These are phyloP conservation scores for Crucihimalaya himalaica DNA, from an alignment of 345 rosid genomes.

Conservation along the genomic window DNA sequence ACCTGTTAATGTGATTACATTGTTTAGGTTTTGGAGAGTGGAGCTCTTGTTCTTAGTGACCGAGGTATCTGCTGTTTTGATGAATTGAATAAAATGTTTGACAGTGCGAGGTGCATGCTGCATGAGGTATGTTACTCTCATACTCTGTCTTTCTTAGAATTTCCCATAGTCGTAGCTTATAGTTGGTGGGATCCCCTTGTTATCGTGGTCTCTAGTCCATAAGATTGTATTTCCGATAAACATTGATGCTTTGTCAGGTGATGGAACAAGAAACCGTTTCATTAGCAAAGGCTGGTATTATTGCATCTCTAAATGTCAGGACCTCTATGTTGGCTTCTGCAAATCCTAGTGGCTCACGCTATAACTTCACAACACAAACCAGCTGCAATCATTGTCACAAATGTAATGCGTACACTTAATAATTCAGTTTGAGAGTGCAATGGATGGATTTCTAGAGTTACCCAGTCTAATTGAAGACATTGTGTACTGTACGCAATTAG, in stretches of 20 bases:
- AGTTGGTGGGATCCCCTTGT: background rate
- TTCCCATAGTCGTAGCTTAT: background rate
- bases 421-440: constrained; percentile 92
- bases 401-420: constrained; percentile 83
- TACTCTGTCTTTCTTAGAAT: background rate
- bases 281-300: too few species aligned
- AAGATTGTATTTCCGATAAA: too few species aligned
- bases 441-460: constrained; percentile 71
- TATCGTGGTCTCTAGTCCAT: too few species aligned
- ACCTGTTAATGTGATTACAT: constrained; percentile 1
- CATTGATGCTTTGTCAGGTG: too few species aligned
- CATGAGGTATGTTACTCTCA: constrained; percentile 71
- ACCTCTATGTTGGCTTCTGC: too few species aligned
- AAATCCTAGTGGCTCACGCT: too few species aligned
- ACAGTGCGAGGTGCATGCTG: constrained; percentile 93
- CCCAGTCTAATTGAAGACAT: constrained; percentile 80
- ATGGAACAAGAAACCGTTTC: too few species aligned
- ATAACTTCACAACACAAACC: constrained; percentile 87
- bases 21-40: constrained; percentile 93
- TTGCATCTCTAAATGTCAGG: too few species aligned
- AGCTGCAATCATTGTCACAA: constrained; percentile 87
- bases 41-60: constrained; percentile 97
- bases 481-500: constrained; percentile 95
- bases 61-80: constrained; percentile 93
- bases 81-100: constrained; percentile 98